Conservation (phyloP, 257 asterid genomes). For the Solanum virginianum region DNA sequence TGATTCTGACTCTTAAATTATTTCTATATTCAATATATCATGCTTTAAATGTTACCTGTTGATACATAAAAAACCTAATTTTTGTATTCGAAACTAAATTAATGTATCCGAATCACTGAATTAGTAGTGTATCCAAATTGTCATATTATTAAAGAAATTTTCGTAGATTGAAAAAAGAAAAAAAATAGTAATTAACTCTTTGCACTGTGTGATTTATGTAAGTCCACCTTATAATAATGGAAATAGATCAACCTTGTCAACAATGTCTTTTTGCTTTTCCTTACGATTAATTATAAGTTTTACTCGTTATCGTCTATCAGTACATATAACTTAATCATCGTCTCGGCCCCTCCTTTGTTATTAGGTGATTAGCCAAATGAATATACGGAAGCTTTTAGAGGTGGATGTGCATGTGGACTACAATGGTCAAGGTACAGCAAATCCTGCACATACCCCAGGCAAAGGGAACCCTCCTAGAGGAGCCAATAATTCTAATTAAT, state of each 20-base stretch:
- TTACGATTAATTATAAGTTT: not conserved
- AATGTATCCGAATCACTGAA: too few species aligned
- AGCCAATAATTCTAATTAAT: not conserved
- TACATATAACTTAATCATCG: not conserved
- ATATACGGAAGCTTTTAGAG: not conserved
- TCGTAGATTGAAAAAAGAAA: too few species aligned
- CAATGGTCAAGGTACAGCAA: slow-evolving; percentile 5
- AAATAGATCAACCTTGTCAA: not conserved
- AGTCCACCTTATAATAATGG: not conserved
- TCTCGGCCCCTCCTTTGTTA: not conserved
- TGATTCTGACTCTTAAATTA: too few species aligned
- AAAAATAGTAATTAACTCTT: too few species aligned
- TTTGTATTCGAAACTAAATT: too few species aligned
- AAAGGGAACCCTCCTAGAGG: slow-evolving; percentile 5
- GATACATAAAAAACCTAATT: too few species aligned
- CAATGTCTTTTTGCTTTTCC: not conserved
- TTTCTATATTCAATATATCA: too few species aligned
- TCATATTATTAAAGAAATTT: too few species aligned
- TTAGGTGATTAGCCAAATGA: not conserved
- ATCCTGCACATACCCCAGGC: slow-evolving; percentile 11
- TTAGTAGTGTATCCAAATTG: too few species aligned
- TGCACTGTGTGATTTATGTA: too few species aligned
- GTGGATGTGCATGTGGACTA: slow-evolving; percentile 11
- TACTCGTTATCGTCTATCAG: not conserved
- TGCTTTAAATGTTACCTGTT: too few species aligned